Base-by-base conservation (phyloP, 441 rosid species). In the Populus hybrid region DNA sequence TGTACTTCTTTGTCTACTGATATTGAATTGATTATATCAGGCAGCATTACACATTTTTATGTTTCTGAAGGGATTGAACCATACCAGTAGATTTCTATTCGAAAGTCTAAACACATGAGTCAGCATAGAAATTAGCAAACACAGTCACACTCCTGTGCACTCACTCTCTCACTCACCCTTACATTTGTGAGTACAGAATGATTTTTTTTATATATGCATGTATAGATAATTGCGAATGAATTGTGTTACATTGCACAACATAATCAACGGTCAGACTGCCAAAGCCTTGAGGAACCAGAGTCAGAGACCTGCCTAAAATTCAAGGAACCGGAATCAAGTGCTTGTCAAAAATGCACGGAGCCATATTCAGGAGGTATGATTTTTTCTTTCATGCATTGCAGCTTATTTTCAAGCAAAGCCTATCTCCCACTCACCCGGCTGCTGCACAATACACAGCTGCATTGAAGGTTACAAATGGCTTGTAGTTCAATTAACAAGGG, bases 211-310 rank as follows among this genome's bases (percentile, higher is more conserved):
- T 36, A 36, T 36, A 10, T 40, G 12, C 12, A 10, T 74, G 24
- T 81, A 79, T 81, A 91, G 98, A 87, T 93, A 71, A 82, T 14
- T 18, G 97, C 84, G 18, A 83, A 76, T 57, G 93, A 93, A 68
- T 76, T 90, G 78, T 83, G 78, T 75, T 89, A 82, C 78, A 91
- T 86, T 69, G 75, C 81, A 24, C 90, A 79, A 76, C 78, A 64
- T 69, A 80, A 82, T 77, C 78, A 76, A 28, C 76, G 57, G 20
- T 67, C 80, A 16, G 67, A 72, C 28, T 67, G 42, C 67, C 79
- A 21, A 67, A 78, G 76, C 69, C 54, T 18, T 36, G 80, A 81
- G 76, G 81, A 84, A 70, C 42, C 78, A 23, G 73, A 70, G 26
- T 70, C 82, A 40, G 78, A 83, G 20, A 30, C 67, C 69, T 42